Evolutionary conservation across 2,329 filamentous ascomycete species (phyloP).

Genomic region (Colletotrichum neosansevieriae): DNA sequence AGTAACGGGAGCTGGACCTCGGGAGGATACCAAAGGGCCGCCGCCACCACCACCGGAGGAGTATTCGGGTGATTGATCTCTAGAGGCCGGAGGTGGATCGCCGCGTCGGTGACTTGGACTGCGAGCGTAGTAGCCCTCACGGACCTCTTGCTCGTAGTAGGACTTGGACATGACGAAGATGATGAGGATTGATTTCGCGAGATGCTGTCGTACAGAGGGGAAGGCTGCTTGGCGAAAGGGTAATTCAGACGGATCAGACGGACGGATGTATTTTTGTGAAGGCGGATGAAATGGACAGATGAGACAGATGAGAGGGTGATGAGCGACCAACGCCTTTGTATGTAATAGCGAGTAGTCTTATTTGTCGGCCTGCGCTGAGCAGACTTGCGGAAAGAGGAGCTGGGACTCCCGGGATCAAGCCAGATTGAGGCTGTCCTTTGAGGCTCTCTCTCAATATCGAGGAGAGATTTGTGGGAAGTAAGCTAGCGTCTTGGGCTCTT

Average conservation of each 20-base stretch:
- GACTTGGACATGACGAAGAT: constrained; percentile 36
- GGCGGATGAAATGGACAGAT: too few relatives aligned
- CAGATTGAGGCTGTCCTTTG: too few relatives aligned
- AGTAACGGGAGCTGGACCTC: constrained; percentile 3
- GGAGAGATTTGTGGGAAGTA: neutral
- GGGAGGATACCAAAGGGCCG: constrained; percentile 17
- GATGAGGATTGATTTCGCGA: neutral
- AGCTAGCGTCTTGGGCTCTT: neutral
- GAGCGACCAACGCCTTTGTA: too few relatives aligned
- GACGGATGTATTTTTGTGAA: too few relatives aligned
- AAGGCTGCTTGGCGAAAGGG: neutral
- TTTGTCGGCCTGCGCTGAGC: too few relatives aligned
- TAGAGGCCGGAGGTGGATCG: constrained; percentile 37
- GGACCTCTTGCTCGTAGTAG: constrained; percentile 48
- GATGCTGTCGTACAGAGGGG: neutral
- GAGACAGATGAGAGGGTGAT: too few relatives aligned
- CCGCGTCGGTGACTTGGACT: constrained; percentile 44
- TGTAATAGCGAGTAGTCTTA: too few relatives aligned
- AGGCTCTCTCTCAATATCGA: neutral
- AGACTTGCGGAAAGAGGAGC: too few relatives aligned
- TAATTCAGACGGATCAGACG: neutral
- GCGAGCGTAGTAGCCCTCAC: constrained; percentile 45
- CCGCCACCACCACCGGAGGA: constrained; percentile 47
- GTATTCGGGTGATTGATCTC: constrained; percentile 48
- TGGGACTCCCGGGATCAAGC: too few relatives aligned